phyloP scores from a whole-genome alignment of 192 early-diverging fungal species.

The Anaeromyces robustus region DNA sequence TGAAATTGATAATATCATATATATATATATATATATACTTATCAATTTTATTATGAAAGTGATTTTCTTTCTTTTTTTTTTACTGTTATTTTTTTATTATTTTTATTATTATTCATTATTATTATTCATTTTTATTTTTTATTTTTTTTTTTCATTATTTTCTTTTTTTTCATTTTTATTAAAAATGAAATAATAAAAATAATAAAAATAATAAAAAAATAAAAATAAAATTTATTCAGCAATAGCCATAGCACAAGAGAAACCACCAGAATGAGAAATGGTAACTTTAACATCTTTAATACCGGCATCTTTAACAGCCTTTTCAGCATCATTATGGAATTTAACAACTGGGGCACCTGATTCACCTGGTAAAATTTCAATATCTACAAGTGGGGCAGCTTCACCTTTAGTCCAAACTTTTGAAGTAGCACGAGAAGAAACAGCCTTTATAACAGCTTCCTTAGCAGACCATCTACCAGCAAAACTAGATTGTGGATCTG shows the following conservation, averaged over 20 bases:
- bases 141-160: background rate
- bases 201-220: background rate
- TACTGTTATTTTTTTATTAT: too few relatives aligned
- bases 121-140: too few relatives aligned
- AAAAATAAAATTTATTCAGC: constrained; percentile 12
- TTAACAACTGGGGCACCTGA: constrained; percentile 66
- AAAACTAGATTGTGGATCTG: constrained; percentile 67
- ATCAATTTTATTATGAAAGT: too few relatives aligned
- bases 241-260: constrained; percentile 79
- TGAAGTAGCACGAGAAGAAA: constrained; percentile 28
- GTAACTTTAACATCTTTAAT: constrained; percentile 67
- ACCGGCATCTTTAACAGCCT: constrained; percentile 49
- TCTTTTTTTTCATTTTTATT: background rate
- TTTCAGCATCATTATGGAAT: constrained; percentile 68
- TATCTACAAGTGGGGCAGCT: constrained; percentile 74
- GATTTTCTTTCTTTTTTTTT: too few relatives aligned
- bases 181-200: background rate
- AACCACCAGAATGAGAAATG: constrained; percentile 80
- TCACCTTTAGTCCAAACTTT: constrained; percentile 60
- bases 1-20: too few relatives aligned
- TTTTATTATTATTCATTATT: too few relatives aligned
- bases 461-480: constrained; percentile 93
- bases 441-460: constrained; percentile 89
- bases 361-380: constrained; percentile 57
- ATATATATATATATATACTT: too few relatives aligned